phyloP scores from a whole-genome alignment of 176 grass and related monocot genomes.

The Alopecurus myosuroides region DNA sequence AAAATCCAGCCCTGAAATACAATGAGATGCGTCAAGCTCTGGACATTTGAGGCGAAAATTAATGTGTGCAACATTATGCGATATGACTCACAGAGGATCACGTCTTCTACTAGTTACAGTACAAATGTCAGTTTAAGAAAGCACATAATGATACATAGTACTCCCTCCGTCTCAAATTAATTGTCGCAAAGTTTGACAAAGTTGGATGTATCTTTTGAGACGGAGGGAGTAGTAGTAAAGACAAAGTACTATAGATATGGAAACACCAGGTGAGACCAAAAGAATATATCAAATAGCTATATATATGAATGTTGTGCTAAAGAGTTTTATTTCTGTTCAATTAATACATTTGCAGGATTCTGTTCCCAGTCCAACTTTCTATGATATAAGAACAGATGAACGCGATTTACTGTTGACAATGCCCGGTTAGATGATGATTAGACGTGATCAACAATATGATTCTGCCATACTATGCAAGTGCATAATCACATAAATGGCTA shows the following conservation, averaged over 20 bases:
- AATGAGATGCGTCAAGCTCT: constrained; percentile 5
- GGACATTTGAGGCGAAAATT: not conserved
- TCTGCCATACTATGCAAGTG: not conserved
- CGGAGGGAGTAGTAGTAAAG: not conserved
- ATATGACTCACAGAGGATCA: not conserved
- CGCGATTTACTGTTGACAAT: not conserved
- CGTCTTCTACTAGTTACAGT: not conserved
- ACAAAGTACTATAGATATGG: not conserved
- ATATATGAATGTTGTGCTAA: not conserved
- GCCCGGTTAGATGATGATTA: not conserved
- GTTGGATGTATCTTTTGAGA: no score
- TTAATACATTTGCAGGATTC: not conserved
- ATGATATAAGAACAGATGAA: not conserved
- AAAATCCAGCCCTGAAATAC: constrained; percentile 65
- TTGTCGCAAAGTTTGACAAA: no score
- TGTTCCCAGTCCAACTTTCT: not conserved
- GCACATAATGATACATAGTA: not conserved
- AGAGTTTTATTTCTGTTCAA: not conserved
- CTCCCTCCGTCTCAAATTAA: no score
- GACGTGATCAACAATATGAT: not conserved
- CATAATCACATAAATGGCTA: not conserved
- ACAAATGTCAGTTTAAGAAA: not conserved
- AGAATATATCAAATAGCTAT: not conserved
- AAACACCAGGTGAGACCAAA: not conserved
- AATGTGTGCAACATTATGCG: not conserved